Conservation (phyloP, 768 basidiomycete genomes). For the Cystofilobasidium ferigula region DNA sequence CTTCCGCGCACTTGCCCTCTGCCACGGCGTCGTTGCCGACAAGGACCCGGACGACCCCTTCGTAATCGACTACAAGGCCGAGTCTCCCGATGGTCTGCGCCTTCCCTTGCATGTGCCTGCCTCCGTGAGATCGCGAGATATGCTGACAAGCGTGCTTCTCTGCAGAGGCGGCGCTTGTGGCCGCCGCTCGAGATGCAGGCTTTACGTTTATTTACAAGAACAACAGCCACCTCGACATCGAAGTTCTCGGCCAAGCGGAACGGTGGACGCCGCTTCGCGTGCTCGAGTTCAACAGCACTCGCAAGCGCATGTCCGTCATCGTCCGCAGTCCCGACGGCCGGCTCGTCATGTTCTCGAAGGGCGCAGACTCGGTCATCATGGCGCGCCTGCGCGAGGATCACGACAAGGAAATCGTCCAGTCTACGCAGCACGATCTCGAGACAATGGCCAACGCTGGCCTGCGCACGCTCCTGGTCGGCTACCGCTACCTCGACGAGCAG, state of each 20-base stretch:
- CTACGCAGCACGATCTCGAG: conserved; percentile 81
- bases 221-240: conserved; percentile 69
- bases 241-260: conserved; percentile 60
- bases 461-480: conserved; percentile 81
- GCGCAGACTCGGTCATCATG: conserved; percentile 93
- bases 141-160: conserved; percentile 34
- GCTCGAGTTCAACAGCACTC: conserved; percentile 85
- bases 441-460: conserved; percentile 83
- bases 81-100: conserved; percentile 44
- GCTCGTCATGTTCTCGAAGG: conserved; percentile 81
- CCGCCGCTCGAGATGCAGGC: conserved; percentile 80
- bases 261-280: conserved; percentile 65
- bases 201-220: conserved; percentile 75
- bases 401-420: conserved; percentile 59
- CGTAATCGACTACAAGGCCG: conserved; percentile 73
- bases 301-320: conserved; percentile 92
- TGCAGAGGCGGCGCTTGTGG: conserved; percentile 93
- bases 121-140: background rate
- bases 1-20: conserved; percentile 88
- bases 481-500: conserved; percentile 62
- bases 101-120: background rate
- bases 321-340: conserved; percentile 73
- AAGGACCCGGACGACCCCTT: conserved; percentile 53
- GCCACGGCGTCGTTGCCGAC: conserved; percentile 82
- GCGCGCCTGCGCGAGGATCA: conserved; percentile 67